Evolutionary conservation across 495 filamentous ascomycete species (phyloP), one percentile per base, ranked within the genome.

Genomic region (Neurospora sp.): DNA sequence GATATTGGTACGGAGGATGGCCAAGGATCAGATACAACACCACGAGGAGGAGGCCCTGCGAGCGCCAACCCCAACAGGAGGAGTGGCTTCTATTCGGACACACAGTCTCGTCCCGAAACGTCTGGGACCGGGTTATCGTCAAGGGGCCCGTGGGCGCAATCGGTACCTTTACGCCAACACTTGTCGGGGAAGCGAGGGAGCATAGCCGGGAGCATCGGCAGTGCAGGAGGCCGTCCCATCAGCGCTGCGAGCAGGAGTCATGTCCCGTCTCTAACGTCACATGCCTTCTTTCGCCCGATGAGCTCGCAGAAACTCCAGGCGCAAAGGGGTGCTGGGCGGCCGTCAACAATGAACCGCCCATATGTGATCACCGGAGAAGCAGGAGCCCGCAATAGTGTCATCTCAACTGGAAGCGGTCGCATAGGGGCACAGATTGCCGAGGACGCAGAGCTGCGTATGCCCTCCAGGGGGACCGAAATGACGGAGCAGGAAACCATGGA

Each of bases 201-300:
- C 73, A 37, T 82, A 20, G 77, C 77, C 14, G 82, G 79, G 11
- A 87, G 85, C 75, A 88, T 85, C 20, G 74, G 81, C 31, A 81
- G 85, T 74, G 39, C 84, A 44, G 84, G 79, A 54, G 83, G 81
- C 4, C 80, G 91, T 75, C 92, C 92, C n/a, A 83, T 82, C 31
- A 92, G 89, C 75, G 87, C 92, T 9, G 87, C 87, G 14, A 94
- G 92, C 80, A 88, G 90, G 78, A 95, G 92, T 20, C 96, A 99
- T 85, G 95, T 97, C 42, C 95, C 96, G 9, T 93, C 92, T 1
- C 84, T 99, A 39, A 90, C 94, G 9, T 93, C 94, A 16, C 91
- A 95, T 76, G 95, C 92, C 23, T 98, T 99, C 82, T 97, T 97
- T 77, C 91, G 91, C 10, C 96, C 96, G 20, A 97, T 99, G 96